Evolutionary conservation across 1,284 basidiomycete genomes (phyloP).

Genomic region (Marasmius fiardii): DNA sequence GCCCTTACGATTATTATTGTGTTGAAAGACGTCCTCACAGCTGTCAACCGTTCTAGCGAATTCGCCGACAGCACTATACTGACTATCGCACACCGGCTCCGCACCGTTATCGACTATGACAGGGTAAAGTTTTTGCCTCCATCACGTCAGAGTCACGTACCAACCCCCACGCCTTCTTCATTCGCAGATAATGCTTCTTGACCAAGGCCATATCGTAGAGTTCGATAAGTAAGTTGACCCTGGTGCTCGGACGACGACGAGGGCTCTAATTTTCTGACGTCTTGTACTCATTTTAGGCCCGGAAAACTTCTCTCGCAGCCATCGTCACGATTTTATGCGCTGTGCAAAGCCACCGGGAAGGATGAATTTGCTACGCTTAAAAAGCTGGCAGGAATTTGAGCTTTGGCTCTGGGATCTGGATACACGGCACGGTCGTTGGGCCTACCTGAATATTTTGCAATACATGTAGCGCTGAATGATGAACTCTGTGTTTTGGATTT

Average conservation of each 20-base stretch:
- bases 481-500: too few species aligned
- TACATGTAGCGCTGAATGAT: too few species aligned
- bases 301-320: conserved; percentile 61
- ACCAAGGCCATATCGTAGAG: conserved; percentile 81
- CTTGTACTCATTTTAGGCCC: conserved; percentile 41
- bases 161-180: not conserved
- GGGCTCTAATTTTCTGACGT: not conserved
- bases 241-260: not conserved
- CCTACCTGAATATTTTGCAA: too few species aligned
- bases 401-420: too few species aligned
- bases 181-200: conserved; percentile 78
- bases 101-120: conserved; percentile 70
- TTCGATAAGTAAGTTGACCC: conserved; percentile 53
- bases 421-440: not conserved
- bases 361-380: conserved; percentile 76
- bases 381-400: conserved; percentile 55
- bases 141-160: not conserved
- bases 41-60: conserved; percentile 40
- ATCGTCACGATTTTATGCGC: conserved; percentile 66
- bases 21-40: not conserved
- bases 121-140: conserved; percentile 34
- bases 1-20: not conserved
- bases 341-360: conserved; percentile 83
- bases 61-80: conserved; percentile 64
- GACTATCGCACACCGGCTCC: conserved; percentile 69